Conservation (phyloP, 306 rosid species). For the Prunus persica region Prunus_persica_NCBIv2 NC_034016.1:20658501-20659000, state of each 20-base stretch:
- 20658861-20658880: neutral
- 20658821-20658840: slow-evolving; percentile 4
- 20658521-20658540: slow-evolving; percentile 95
- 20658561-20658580: slow-evolving; percentile 85
- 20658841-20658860: neutral
- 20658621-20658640: neutral
- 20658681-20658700: slow-evolving; percentile 88
- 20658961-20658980: neutral
- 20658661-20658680: slow-evolving; percentile 88
- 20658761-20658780: slow-evolving; percentile 6
- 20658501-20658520: slow-evolving; percentile 82
- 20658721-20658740: slow-evolving; percentile 98
- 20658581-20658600: slow-evolving; percentile 19
- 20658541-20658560: slow-evolving; percentile 90
- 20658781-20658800: slow-evolving; percentile 1
- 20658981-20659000: slow-evolving; percentile 4
- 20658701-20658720: slow-evolving; percentile 98
- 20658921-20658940: neutral
- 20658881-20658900: neutral
- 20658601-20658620: slow-evolving; percentile 4
- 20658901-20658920: neutral
- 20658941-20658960: neutral
- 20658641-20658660: neutral
- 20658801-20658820: slow-evolving; percentile 14
- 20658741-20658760: slow-evolving; percentile 58